A percentile compares a stretch with the other conserved stretches of the same genome.
Conservation (phyloP, 2,329 filamentous ascomycete genomes). For the Alternaria dauci region DNA sequence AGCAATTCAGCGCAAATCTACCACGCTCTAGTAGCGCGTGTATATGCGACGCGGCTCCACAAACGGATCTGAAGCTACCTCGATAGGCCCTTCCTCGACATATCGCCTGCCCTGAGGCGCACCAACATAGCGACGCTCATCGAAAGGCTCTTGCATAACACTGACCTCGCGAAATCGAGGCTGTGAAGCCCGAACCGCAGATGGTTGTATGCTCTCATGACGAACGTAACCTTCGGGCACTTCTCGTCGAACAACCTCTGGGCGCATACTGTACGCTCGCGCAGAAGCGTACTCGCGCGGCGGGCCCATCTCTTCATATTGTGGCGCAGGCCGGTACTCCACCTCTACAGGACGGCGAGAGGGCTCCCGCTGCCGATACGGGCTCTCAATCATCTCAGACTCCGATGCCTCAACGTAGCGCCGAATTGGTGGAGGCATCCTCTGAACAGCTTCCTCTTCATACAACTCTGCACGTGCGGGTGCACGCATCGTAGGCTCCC, state of each 20-base stretch:
- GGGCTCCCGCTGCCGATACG: slow-evolving; percentile 67
- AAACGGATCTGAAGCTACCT: slow-evolving; percentile 41
- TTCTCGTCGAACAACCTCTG: slow-evolving; percentile 49
- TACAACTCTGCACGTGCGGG: slow-evolving; percentile 61
- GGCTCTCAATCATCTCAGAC: slow-evolving; percentile 61
- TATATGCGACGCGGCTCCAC: slow-evolving; percentile 45
- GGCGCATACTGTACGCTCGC: slow-evolving; percentile 52
- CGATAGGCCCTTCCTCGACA: slow-evolving; percentile 51
- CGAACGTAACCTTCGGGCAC: slow-evolving; percentile 45
- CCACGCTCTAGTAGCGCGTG: slow-evolving; percentile 43
- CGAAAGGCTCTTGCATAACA: slow-evolving; percentile 49
- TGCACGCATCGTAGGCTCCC: slow-evolving; percentile 61
- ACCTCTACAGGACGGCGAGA: slow-evolving; percentile 59
- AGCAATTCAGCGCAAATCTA: background rate
- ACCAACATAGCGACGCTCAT: slow-evolving; percentile 45
- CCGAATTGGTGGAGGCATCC: slow-evolving; percentile 58
- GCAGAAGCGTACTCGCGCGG: slow-evolving; percentile 44
- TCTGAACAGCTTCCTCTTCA: slow-evolving; percentile 48
- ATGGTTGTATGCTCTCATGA: slow-evolving; percentile 54
- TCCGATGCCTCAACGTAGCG: slow-evolving; percentile 69
- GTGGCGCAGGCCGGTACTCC: slow-evolving; percentile 42
- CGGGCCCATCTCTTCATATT: slow-evolving; percentile 51
- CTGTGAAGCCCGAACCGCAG: slow-evolving; percentile 42
- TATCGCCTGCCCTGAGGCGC: slow-evolving; percentile 49
- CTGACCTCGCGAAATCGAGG: slow-evolving; percentile 53